A percentile compares a stretch with the other conserved stretches of the same genome.
Conservation (phyloP, 1,139 yeast species). For the Zygosaccharomyces sapae region DNA sequence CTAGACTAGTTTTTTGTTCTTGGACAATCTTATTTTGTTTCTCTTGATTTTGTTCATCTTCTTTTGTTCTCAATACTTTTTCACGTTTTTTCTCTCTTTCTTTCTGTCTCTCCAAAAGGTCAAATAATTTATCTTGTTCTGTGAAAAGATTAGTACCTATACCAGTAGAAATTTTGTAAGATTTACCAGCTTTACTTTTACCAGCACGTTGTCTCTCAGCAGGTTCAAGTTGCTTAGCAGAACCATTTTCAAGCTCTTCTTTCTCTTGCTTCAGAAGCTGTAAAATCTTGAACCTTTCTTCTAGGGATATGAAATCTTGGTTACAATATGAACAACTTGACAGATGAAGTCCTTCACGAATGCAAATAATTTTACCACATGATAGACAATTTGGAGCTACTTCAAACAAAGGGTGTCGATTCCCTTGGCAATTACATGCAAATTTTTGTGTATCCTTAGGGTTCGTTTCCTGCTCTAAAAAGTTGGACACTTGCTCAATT, state of each 20-base stretch:
- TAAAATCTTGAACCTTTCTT: conserved; percentile 59
- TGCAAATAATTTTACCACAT: conserved; percentile 92
- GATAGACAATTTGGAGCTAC: conserved; percentile 89
- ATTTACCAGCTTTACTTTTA: conserved; percentile 23
- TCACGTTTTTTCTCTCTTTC: conserved; percentile 27
- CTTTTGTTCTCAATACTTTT: conserved; percentile 29
- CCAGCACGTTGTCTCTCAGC: conserved; percentile 12
- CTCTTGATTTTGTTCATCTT: conserved; percentile 41
- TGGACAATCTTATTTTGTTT: conserved; percentile 39
- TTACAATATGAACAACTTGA: conserved; percentile 89
- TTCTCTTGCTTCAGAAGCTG: conserved; percentile 50
- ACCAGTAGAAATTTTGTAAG: conserved; percentile 39
- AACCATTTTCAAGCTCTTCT: conserved; percentile 35
- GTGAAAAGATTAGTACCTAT: conserved; percentile 62
- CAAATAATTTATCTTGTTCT: conserved; percentile 62
- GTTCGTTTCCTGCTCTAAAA: conserved; percentile 39
- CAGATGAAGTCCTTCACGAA: conserved; percentile 68
- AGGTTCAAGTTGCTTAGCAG: conserved; percentile 8
- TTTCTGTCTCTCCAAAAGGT: conserved; percentile 43
- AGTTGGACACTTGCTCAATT: conserved; percentile 44
- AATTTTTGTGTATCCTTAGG: conserved; percentile 30
- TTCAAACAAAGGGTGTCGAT: conserved; percentile 81
- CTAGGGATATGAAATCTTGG: conserved; percentile 52
- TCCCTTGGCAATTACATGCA: conserved; percentile 76
- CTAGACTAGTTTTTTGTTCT: conserved; percentile 38